Conservation (phyloP, 257 asterid species). For the Primulina eburnea region DNA sequence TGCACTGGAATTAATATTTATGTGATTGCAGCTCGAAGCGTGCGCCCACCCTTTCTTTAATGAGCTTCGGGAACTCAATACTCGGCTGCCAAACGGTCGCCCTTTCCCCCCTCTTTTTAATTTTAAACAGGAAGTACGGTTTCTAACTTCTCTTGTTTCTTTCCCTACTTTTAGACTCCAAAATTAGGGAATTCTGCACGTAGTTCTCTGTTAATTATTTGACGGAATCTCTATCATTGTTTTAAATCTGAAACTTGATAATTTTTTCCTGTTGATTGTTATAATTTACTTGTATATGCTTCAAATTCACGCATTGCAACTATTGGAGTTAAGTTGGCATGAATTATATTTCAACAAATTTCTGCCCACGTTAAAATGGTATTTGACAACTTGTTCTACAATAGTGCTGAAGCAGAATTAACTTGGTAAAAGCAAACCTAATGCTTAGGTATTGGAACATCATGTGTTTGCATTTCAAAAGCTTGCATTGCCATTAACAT, state of each 20-base stretch:
- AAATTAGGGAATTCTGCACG: background rate
- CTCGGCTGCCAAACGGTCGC: constrained; percentile 77
- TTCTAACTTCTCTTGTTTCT: constrained; percentile 5
- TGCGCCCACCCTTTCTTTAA: constrained; percentile 88
- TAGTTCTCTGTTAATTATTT: background rate
- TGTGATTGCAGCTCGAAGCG: constrained; percentile 69
- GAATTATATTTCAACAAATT: background rate
- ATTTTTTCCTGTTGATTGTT: background rate
- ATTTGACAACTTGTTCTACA: background rate
- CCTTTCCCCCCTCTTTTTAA: constrained; percentile 76
- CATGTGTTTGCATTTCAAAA: background rate
- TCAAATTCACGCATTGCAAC: background rate
- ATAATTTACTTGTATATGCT: background rate
- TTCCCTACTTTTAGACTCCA: background rate
- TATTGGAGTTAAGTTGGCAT: background rate
- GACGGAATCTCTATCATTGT: background rate
- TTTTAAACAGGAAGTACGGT: constrained; percentile 75
- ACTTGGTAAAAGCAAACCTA: background rate
- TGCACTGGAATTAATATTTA: background rate
- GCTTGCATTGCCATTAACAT: background rate
- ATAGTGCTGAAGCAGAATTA: background rate
- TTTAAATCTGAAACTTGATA: background rate
- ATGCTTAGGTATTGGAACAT: background rate
- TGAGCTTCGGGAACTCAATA: constrained; percentile 79
- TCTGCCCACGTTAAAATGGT: background rate